Percentiles rank a stretch among this genome's conserved stretches.
Evolutionary conservation across 495 filamentous ascomycete genomes (phyloP).

Genomic region (Penicilliopsis zonata): DNA sequence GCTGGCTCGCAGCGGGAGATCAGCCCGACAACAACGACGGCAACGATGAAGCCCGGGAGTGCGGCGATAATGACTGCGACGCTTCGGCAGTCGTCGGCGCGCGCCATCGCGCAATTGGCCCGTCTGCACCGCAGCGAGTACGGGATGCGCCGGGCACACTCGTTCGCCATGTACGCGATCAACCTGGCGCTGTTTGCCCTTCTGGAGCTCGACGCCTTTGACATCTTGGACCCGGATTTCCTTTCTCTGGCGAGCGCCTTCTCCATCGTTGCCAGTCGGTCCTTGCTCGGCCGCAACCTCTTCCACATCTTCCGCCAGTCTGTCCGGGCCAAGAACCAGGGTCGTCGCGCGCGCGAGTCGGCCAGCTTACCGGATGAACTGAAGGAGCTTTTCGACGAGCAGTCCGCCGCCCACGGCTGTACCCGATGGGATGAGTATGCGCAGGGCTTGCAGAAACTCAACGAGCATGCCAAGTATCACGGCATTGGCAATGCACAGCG

Average conservation of each 20-base stretch:
- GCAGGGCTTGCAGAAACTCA: conserved; percentile 26
- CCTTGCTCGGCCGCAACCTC: conserved; percentile 23
- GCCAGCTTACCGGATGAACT: conserved; percentile 18
- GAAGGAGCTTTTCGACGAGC: conserved; percentile 27
- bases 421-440: conserved; percentile 23
- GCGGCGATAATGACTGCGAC: no score
- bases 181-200: conserved; percentile 32
- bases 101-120: conserved; percentile 20
- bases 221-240: conserved; percentile 28
- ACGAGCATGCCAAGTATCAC: conserved; percentile 21
- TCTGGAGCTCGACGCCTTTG: conserved; percentile 20
- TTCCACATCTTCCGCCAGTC: conserved; percentile 32
- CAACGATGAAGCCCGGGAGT: no score
- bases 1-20: conserved; percentile 15
- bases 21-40: no score
- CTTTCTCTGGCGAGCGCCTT: conserved; percentile 25
- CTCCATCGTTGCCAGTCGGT: conserved; percentile 24
- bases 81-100: conserved; percentile 12
- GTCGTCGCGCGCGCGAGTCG: conserved; percentile 14
- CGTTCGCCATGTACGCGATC: conserved; percentile 33
- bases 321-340: conserved; percentile 21
- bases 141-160: conserved; percentile 27
- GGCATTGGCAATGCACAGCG: conserved; percentile 9
- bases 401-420: conserved; percentile 7
- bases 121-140: conserved; percentile 24